A percentile compares a stretch with the other conserved stretches of the same genome.
phyloP scores from a whole-genome alignment of 2,329 filamentous ascomycete species.

The Ilyonectria mors-panacis region DNA sequence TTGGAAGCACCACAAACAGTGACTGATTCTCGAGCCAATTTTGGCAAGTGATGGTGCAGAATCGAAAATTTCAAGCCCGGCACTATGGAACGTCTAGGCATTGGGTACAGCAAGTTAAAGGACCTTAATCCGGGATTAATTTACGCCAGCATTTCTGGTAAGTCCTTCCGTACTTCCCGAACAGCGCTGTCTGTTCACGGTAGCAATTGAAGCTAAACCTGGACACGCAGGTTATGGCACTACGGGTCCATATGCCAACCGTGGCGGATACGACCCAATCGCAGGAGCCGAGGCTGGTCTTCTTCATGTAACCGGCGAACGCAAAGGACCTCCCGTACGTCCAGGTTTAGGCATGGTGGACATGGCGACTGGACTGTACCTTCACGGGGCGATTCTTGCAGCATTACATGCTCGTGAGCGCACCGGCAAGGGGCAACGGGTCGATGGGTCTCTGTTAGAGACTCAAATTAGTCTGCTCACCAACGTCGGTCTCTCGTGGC shows the following conservation, averaged over 20 bases:
- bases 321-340: conserved; percentile 56
- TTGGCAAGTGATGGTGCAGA: conserved; percentile 19
- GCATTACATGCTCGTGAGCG: conserved; percentile 56
- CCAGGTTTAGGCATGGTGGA: conserved; percentile 61
- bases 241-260: conserved; percentile 57
- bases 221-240: conserved; percentile 46
- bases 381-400: conserved; percentile 61
- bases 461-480: conserved; percentile 58
- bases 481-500: conserved; percentile 57
- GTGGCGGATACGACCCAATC: conserved; percentile 63
- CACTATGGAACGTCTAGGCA: conserved; percentile 56
- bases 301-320: conserved; percentile 60
- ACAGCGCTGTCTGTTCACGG: not conserved
- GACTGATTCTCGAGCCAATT: too few relatives aligned
- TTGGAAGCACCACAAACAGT: too few relatives aligned
- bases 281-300: conserved; percentile 60
- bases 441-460: conserved; percentile 62
- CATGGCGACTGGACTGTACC: conserved; percentile 61
- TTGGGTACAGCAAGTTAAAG: conserved; percentile 56
- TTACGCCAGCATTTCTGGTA: conserved; percentile 57
- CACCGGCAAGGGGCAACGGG: conserved; percentile 58
- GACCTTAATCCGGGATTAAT: conserved; percentile 57
- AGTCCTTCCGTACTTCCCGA: not conserved
- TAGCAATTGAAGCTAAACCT: not conserved
- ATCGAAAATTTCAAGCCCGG: conserved; percentile 62